Evolutionary conservation across 31 red algal species (phyloP).

Genomic region (Odonthalia washingtoniensis): DNA sequence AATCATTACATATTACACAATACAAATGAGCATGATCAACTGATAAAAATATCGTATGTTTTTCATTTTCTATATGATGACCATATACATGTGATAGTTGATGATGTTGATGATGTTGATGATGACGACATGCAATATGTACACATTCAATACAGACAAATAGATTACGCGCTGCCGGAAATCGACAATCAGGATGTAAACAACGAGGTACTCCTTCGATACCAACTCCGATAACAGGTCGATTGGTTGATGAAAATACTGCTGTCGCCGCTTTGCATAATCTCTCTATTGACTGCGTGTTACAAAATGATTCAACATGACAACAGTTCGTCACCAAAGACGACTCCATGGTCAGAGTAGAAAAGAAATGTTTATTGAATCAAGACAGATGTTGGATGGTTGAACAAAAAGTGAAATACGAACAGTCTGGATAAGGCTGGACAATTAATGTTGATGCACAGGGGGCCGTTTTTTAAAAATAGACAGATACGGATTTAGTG

Average conservation of each 20-base stretch:
- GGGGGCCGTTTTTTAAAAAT: too few species aligned
- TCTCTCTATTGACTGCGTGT: conserved; percentile 43
- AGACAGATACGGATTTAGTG: too few species aligned
- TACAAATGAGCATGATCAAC: conserved; percentile 73
- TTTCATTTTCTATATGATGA: conserved; percentile 35
- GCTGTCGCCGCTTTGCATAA: conserved; percentile 57
- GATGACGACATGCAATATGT: conserved; percentile 47
- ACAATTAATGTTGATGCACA: too few species aligned
- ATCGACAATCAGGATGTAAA: conserved; percentile 52
- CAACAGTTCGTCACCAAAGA: neutral
- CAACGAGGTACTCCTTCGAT: conserved; percentile 64
- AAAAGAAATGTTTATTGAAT: too few species aligned
- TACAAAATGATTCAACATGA: conserved; percentile 35
- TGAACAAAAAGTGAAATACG: too few species aligned
- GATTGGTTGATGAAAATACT: conserved; percentile 42
- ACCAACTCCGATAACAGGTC: conserved; percentile 55
- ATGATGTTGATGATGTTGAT: neutral
- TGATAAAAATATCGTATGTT: conserved; percentile 65
- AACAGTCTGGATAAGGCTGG: too few species aligned
- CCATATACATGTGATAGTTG: conserved; percentile 34
- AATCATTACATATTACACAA: conserved; percentile 69
- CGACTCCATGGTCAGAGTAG: too few species aligned
- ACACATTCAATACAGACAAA: conserved; percentile 81
- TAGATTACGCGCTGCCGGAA: conserved; percentile 44
- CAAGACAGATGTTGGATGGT: too few species aligned